phyloP scores from a whole-genome alignment of 768 basidiomycete species.

The Pleurotus tuber-regium region DNA sequence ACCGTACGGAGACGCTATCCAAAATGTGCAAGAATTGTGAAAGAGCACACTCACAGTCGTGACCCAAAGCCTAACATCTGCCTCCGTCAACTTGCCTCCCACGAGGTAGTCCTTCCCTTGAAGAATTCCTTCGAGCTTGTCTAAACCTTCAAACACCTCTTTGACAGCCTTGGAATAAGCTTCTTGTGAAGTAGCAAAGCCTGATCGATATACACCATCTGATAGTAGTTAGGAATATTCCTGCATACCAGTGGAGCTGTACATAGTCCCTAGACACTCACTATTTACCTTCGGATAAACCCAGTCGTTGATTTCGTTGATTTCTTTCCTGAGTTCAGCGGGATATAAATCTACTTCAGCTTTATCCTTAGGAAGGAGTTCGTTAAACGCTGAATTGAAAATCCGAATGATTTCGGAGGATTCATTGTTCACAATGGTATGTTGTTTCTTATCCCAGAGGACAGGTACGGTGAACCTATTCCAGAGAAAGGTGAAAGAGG shows the following conservation, averaged over 20 bases:
- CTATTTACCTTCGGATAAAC: conserved; percentile 85
- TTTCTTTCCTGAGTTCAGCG: conserved; percentile 61
- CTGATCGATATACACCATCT: conserved; percentile 88
- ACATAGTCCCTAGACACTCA: conserved; percentile 32
- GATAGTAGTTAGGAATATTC: not conserved
- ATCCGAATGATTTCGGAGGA: conserved; percentile 94
- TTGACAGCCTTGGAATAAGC: conserved; percentile 80
- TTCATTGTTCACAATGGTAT: conserved; percentile 95
- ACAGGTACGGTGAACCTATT: conserved; percentile 84
- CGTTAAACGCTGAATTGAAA: conserved; percentile 84
- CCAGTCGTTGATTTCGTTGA: conserved; percentile 84
- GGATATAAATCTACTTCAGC: conserved; percentile 79
- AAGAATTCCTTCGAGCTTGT: conserved; percentile 76
- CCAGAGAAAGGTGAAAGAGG: too few relatives aligned
- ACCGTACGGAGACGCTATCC: not conserved
- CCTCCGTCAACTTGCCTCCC: conserved; percentile 78
- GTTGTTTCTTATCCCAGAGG: conserved; percentile 88
- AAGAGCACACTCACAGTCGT: conserved; percentile 67
- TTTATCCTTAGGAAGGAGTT: conserved; percentile 62
- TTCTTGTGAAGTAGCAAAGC: conserved; percentile 78
- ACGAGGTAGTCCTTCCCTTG: conserved; percentile 80
- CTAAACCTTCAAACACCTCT: conserved; percentile 75
- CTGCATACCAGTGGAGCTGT: not conserved
- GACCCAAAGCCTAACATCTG: conserved; percentile 87
- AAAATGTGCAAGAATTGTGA: not conserved